Conservation (phyloP, 2,329 filamentous ascomycete species). For the Elsinoe arachidis region DNA sequence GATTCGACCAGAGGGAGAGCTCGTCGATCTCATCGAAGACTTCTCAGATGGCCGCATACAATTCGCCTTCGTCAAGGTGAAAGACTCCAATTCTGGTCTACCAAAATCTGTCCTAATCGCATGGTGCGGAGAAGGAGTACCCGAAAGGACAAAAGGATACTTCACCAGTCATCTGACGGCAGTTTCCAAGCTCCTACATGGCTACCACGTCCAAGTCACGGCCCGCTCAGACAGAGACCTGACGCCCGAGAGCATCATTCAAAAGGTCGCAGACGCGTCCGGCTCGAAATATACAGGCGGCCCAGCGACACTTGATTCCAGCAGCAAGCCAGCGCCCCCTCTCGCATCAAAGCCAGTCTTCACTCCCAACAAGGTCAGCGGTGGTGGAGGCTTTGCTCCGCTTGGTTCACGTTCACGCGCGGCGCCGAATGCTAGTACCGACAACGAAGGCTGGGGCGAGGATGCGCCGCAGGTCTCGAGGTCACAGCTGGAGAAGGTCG, state of each 20-base stretch:
- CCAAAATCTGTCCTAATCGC: slow-evolving; percentile 90
- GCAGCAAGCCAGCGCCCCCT: slow-evolving; percentile 45
- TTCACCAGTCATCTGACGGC: slow-evolving; percentile 90
- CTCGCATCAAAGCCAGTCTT: slow-evolving; percentile 86
- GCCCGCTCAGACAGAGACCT: slow-evolving; percentile 86
- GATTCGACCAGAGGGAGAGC: slow-evolving; percentile 64
- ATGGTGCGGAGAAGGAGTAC: slow-evolving; percentile 95
- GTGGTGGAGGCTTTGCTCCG: slow-evolving; percentile 53
- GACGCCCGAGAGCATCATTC: slow-evolving; percentile 75
- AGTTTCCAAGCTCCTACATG: slow-evolving; percentile 85
- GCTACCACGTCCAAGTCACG: slow-evolving; percentile 96
- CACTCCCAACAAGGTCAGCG: slow-evolving; percentile 61
- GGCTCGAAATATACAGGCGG: slow-evolving; percentile 85
- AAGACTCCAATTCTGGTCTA: slow-evolving; percentile 80
- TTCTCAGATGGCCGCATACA: slow-evolving; percentile 95
- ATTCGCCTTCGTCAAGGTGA: slow-evolving; percentile 94
- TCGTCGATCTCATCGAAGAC: slow-evolving; percentile 83
- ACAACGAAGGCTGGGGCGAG: slow-evolving; percentile 86
- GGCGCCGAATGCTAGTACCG: slow-evolving; percentile 48
- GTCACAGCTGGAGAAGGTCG: slow-evolving; percentile 82
- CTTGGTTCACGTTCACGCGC: slow-evolving; percentile 55
- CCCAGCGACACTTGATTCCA: slow-evolving; percentile 37
- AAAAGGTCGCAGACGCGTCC: slow-evolving; percentile 90
- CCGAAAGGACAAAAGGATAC: slow-evolving; percentile 97
- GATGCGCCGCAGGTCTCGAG: slow-evolving; percentile 89